Conservation (phyloP, 257 asterid species). For the Linderniella brevidens region DNA sequence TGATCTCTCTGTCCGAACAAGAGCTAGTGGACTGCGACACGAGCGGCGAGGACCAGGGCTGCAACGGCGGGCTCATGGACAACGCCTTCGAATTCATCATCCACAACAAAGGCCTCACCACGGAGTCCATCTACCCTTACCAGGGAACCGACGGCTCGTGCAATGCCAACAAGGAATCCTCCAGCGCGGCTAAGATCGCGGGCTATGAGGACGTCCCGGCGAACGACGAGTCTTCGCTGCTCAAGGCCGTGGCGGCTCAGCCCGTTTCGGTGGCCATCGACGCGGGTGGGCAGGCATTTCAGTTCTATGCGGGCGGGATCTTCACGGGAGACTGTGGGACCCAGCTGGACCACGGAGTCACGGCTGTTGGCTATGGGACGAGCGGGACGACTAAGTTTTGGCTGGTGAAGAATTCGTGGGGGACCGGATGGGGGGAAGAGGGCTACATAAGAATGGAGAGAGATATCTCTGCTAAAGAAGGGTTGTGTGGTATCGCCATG, state of each 20-base stretch:
- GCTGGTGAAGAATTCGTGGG: slow-evolving; percentile 29
- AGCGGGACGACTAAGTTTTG: slow-evolving; percentile 23
- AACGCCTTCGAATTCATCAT: slow-evolving; percentile 17
- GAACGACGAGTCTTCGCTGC: slow-evolving; percentile 18
- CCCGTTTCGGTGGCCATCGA: slow-evolving; percentile 28
- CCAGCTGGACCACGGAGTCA: slow-evolving; percentile 21
- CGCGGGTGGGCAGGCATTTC: slow-evolving; percentile 14
- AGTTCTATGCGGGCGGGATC: slow-evolving; percentile 20
- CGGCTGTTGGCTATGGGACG: slow-evolving; percentile 26
- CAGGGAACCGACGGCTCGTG: slow-evolving; percentile 13
- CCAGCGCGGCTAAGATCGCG: background rate
- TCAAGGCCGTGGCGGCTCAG: slow-evolving; percentile 22
- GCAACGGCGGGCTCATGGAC: slow-evolving; percentile 17
- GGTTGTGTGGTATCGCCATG: slow-evolving; percentile 28
- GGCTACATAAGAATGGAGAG: slow-evolving; percentile 25
- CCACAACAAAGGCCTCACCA: slow-evolving; percentile 13
- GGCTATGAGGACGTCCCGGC: slow-evolving; percentile 29
- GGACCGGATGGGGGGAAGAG: slow-evolving; percentile 22
- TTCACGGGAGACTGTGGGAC: slow-evolving; percentile 17
- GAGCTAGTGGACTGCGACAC: slow-evolving; percentile 5
- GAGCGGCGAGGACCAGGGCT: slow-evolving; percentile 6
- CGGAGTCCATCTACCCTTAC: slow-evolving; percentile 16
- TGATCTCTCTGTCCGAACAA: background rate
- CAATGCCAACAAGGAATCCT: slow-evolving; percentile 7
- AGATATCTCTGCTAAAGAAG: slow-evolving; percentile 11